These are phyloP conservation scores for Galerina sulciceps DNA, from an alignment of 768 basidiomycete genomes.

Conservation along the genomic window DNA sequence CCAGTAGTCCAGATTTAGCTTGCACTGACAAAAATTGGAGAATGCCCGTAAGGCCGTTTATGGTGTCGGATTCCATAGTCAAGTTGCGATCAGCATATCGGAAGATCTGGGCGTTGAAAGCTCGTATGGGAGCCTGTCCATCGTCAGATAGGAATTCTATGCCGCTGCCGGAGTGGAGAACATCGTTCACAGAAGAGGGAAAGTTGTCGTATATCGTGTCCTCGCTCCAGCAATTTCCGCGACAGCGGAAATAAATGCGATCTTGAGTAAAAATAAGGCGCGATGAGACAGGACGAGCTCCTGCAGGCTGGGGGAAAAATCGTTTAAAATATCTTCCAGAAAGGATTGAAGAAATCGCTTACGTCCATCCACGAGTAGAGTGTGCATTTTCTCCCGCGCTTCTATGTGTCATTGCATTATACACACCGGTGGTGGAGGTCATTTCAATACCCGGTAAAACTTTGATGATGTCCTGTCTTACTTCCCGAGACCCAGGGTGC, in stretches of 20 bases:
- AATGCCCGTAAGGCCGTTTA: neutral
- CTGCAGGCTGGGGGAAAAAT: neutral
- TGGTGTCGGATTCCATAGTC: neutral
- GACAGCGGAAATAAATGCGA: conserved; percentile 2
- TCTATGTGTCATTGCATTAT: neutral
- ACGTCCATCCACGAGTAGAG: conserved; percentile 2
- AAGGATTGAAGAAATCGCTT: neutral
- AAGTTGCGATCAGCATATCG: neutral
- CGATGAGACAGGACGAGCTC: neutral
- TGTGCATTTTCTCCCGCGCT: neutral
- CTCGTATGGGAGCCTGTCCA: neutral
- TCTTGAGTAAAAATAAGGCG: neutral
- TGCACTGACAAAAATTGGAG: neutral
- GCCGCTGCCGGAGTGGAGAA: neutral
- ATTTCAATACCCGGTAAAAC: neutral
- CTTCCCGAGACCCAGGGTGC: neutral
- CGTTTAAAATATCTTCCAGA: neutral
- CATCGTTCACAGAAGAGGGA: neutral
- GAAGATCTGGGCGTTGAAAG: neutral
- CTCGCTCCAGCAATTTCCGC: conserved; percentile 2
- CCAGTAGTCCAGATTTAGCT: neutral
- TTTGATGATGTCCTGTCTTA: neutral
- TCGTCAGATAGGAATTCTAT: neutral
- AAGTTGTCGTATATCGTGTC: conserved; percentile 9
- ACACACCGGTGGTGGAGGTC: neutral